phyloP scores from a whole-genome alignment of 164 flowering plant species.

The Nelumbo lutea region DNA sequence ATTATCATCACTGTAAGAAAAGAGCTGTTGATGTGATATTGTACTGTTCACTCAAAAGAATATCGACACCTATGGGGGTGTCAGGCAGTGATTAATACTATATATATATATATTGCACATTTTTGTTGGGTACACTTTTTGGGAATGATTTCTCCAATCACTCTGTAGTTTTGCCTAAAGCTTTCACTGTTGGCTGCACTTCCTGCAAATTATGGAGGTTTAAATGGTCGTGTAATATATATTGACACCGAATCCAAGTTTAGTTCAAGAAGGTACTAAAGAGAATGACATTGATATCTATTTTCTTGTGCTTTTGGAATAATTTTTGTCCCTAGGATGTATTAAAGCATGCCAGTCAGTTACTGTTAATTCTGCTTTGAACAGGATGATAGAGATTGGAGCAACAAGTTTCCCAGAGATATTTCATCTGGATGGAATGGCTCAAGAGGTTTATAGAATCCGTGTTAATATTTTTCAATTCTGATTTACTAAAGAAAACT shows the following conservation, averaged over 20 bases:
- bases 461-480: not conserved
- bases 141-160: not conserved
- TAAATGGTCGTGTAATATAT: constrained; percentile 70
- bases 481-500: not conserved
- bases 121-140: not conserved
- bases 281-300: not conserved
- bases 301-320: constrained; percentile 6
- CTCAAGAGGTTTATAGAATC: constrained; percentile 47
- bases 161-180: constrained; percentile 76
- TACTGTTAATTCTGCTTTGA: constrained; percentile 4
- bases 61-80: too few relatives aligned
- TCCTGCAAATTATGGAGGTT: constrained; percentile 63
- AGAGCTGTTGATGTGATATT: too few relatives aligned
- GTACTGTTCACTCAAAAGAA: too few relatives aligned
- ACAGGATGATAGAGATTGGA: constrained; percentile 83
- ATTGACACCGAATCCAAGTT: constrained; percentile 83
- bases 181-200: constrained; percentile 70
- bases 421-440: constrained; percentile 64
- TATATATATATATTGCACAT: not conserved
- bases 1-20: too few relatives aligned
- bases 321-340: not conserved
- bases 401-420: constrained; percentile 66
- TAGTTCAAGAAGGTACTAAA: constrained; percentile 65
- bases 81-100: not conserved
- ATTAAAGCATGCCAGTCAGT: not conserved